These are phyloP conservation scores for Alternaria infectoria DNA, from an alignment of 2,329 filamentous ascomycete genomes.

Conservation along the genomic window DNA sequence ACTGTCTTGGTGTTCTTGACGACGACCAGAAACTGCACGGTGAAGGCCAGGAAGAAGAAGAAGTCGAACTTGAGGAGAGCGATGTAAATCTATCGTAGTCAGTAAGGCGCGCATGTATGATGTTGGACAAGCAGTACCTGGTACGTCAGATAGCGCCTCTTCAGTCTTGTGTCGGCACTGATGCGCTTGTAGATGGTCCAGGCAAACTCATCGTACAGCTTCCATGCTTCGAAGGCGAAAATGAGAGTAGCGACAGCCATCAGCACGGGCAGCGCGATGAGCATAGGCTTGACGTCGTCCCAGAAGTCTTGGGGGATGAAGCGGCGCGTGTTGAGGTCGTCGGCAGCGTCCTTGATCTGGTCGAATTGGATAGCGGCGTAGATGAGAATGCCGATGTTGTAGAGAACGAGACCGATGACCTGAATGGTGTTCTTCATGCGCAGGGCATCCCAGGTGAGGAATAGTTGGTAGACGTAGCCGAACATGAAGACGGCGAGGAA, in stretches of 20 bases:
- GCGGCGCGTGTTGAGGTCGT: constrained; percentile 54
- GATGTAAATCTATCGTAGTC: constrained; percentile 82
- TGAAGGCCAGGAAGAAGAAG: constrained; percentile 99
- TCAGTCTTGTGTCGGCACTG: constrained; percentile 94
- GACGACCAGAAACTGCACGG: constrained; percentile 95
- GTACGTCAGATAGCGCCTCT: constrained; percentile 93
- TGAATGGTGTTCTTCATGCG: constrained; percentile 98
- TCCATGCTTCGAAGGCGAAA: constrained; percentile 84
- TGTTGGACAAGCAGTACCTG: constrained; percentile 68
- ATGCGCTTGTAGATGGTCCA: constrained; percentile 99
- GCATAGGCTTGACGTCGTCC: constrained; percentile 72
- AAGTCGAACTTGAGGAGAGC: constrained; percentile 98
- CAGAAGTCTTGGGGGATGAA: constrained; percentile 67
- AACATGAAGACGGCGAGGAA: constrained; percentile 98
- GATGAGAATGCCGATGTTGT: constrained; percentile 88
- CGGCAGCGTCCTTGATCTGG: constrained; percentile 80
- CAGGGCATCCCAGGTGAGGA: constrained; percentile 91
- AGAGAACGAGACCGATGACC: constrained; percentile 90
- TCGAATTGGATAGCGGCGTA: constrained; percentile 94
- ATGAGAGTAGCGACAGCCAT: constrained; percentile 76
- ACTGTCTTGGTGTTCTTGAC: constrained; percentile 70
- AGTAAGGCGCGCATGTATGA: constrained; percentile 5
- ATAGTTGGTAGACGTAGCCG: constrained; percentile 89
- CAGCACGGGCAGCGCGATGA: constrained; percentile 85
- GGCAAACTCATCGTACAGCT: constrained; percentile 96